These are phyloP conservation scores for Arbutus unedo DNA, from an alignment of 148 eudicot genomes.

Conservation along the genomic window DNA sequence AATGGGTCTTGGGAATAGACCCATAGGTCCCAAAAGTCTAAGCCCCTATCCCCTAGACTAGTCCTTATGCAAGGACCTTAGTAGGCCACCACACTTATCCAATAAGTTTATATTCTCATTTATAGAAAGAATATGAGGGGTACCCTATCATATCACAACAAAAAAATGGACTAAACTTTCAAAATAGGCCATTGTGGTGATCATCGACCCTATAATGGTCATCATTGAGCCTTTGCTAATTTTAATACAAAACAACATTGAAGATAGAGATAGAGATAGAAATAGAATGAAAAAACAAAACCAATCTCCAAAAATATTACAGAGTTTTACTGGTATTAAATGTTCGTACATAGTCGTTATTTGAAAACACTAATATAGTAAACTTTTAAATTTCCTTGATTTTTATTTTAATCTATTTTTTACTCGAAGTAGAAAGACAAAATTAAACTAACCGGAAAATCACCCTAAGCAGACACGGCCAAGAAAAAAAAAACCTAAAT, in stretches of 20 bases:
- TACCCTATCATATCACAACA: not conserved
- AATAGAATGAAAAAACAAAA: not conserved
- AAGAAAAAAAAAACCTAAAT: no score
- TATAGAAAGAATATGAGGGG: not conserved
- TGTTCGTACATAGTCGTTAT: no score
- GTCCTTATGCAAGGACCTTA: not conserved
- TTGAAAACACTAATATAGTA: no score
- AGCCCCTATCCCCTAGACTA: not conserved
- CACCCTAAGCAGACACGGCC: no score
- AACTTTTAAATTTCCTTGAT: no score
- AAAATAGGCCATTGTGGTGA: not conserved
- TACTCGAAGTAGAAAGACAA: no score
- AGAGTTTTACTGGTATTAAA: not conserved
- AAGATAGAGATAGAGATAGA: not conserved
- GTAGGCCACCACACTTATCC: conserved; percentile 11
- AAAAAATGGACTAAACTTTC: not conserved
- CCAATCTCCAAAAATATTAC: not conserved
- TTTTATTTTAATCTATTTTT: no score
- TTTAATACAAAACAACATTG: not conserved
- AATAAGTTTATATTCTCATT: not conserved
- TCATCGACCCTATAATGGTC: not conserved
- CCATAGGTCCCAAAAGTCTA: not conserved
- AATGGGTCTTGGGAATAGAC: not conserved
- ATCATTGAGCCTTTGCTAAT: not conserved
- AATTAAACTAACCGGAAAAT: no score